phyloP scores from a whole-genome alignment of 768 basidiomycete species.

The Suillus luteus region DNA sequence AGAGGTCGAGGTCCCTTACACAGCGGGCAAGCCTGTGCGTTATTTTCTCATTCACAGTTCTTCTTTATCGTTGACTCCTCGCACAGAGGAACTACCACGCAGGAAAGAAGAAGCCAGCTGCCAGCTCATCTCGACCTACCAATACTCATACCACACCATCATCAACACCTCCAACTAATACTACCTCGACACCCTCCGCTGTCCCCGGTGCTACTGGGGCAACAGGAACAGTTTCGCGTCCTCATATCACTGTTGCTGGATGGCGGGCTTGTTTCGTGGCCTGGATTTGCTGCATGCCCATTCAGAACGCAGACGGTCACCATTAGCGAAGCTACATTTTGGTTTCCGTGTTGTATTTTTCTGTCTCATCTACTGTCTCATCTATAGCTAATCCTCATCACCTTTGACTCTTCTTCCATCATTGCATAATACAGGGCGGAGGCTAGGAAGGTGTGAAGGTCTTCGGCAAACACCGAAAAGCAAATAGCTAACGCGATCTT shows the following conservation, averaged over 20 bases:
- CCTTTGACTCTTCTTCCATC: too few relatives aligned
- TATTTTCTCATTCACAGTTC: neutral
- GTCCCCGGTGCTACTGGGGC: too few relatives aligned
- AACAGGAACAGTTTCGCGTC: neutral
- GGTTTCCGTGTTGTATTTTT: too few relatives aligned
- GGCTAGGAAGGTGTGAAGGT: too few relatives aligned
- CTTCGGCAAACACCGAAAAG: too few relatives aligned
- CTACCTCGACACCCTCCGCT: neutral
- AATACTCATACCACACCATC: too few relatives aligned
- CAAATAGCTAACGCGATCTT: too few relatives aligned
- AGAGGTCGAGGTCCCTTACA: neutral
- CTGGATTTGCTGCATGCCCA: neutral
- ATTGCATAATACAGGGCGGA: too few relatives aligned
- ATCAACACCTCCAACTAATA: neutral
- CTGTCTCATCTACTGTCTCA: too few relatives aligned
- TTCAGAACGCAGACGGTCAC: neutral
- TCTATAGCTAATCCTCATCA: too few relatives aligned
- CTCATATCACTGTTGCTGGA: neutral
- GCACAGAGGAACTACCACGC: neutral
- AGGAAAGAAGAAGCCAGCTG: neutral
- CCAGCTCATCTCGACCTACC: neutral
- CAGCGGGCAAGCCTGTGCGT: neutral
- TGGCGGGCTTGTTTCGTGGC: neutral
- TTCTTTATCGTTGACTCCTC: neutral
- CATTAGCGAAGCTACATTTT: neutral